Base-by-base conservation (phyloP, 768 basidiomycete species). In the Leccinum boreale region DNA sequence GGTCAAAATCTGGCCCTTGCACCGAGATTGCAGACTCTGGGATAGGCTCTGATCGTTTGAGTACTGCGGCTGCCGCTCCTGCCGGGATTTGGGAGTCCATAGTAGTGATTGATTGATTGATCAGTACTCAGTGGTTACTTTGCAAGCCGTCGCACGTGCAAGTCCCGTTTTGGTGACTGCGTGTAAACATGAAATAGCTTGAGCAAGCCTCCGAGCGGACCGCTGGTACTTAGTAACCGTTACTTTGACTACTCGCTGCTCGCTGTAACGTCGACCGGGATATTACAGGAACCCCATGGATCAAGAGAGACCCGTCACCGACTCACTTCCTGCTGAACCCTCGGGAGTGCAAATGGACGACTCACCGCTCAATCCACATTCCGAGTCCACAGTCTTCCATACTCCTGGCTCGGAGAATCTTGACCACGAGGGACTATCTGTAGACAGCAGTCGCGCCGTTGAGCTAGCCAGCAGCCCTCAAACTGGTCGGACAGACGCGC, bases 1-100 rank as follows among this genome's bases (percentile, higher is more conserved):
- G 70, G 60, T 91, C 89, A 64, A 98, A 90, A 71, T 95, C 81
- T 11, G 97, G 97, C 0, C 97, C 97, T 68, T 85, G 76, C 19
- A 98, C 92, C 3, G 89, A 75, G 14, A 90, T 72, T 0, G 88
- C 83, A 36, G 81, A 75, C 17, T 79, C 76, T 5, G 88, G 80
- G 28, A 94, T 71, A 14, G 90, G 85, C 26, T 85, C 88, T 5
- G 92, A 94, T 45, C 80, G 84, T 66, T 85, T 82, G 31, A 95
- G 75, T 21, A 95, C 82, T n/a, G 90, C 90, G 11, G 86, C 84
- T 55, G 91, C 84, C 19, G 87, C 89, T 35, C 63, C 79, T 28
- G 71, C 57, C 7, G 91, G 91, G 26, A 88, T 62, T 15, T 62
- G 52, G 5, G 52, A 58, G 21, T 59, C 58, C 54, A 69, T 64